A percentile compares a stretch with the other conserved stretches of the same genome.
Conservation (phyloP, 2,329 filamentous ascomycete species). For the Pestalotiopsis sp. region DNA sequence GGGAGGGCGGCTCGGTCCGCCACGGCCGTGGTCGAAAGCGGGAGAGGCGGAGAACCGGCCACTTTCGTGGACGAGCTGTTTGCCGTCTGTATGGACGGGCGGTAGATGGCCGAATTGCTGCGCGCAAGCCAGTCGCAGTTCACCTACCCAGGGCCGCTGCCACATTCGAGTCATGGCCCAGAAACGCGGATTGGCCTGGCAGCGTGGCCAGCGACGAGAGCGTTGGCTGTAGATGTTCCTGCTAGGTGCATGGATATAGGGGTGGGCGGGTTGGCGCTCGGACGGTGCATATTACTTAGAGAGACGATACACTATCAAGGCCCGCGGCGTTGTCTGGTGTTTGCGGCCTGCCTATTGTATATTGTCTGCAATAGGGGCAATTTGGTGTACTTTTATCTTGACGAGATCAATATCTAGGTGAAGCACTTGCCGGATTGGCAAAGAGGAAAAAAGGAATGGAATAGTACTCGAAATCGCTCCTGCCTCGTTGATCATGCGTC, state of each 20-base stretch:
- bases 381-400: neutral
- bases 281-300: neutral
- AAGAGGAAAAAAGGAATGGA: too few relatives aligned
- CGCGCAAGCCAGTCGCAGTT: neutral
- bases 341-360: neutral
- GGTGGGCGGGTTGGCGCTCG: neutral
- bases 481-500: neutral
- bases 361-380: neutral
- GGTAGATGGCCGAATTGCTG: conserved; percentile 10
- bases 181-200: too few relatives aligned
- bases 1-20: conserved; percentile 28
- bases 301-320: neutral
- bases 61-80: conserved; percentile 35
- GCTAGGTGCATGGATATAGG: neutral
- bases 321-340: neutral
- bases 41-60: conserved; percentile 33
- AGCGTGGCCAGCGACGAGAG: too few relatives aligned
- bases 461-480: neutral
- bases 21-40: conserved; percentile 35
- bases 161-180: neutral
- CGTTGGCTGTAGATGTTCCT: neutral
- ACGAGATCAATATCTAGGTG: neutral
- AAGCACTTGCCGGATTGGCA: neutral
- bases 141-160: neutral
- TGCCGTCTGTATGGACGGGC: conserved; percentile 26